phyloP scores from a whole-genome alignment of 2,329 filamentous ascomycete species.

The Alternaria hordeiaustralica region DNA sequence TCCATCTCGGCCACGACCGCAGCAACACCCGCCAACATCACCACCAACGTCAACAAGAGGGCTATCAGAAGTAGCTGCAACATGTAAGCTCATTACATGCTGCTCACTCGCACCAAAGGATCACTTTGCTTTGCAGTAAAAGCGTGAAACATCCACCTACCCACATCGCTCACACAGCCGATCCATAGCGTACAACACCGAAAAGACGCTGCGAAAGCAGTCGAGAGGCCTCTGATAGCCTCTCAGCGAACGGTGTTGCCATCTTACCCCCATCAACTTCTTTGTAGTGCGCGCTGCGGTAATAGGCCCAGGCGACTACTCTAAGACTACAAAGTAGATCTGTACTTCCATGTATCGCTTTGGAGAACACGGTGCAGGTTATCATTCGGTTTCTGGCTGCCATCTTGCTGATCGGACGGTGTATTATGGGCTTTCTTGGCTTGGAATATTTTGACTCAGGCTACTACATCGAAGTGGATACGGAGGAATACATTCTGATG shows the following conservation, averaged over 20 bases:
- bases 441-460: fast-evolving
- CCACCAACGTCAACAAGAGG: not conserved
- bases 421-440: not conserved
- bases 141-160: not conserved
- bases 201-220: not conserved
- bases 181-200: not conserved
- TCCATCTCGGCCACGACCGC: not conserved
- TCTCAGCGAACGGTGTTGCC: not conserved
- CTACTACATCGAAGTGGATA: not conserved
- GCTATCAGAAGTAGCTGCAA: not conserved
- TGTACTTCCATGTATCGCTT: not conserved
- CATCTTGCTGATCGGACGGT: not conserved
- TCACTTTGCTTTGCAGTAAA: not conserved
- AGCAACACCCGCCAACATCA: not conserved
- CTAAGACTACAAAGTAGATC: not conserved
- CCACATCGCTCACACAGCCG: not conserved
- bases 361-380: not conserved
- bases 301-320: not conserved
- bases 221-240: not conserved
- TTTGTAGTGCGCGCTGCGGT: not conserved
- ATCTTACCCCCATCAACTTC: not conserved
- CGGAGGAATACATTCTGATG: not conserved
- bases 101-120: not conserved
- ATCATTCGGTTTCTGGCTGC: not conserved
- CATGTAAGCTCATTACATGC: fast-evolving